Evolutionary conservation across 1,139 yeast species (phyloP).

Genomic region (Hyphopichia pseudoburtonii): DNA sequence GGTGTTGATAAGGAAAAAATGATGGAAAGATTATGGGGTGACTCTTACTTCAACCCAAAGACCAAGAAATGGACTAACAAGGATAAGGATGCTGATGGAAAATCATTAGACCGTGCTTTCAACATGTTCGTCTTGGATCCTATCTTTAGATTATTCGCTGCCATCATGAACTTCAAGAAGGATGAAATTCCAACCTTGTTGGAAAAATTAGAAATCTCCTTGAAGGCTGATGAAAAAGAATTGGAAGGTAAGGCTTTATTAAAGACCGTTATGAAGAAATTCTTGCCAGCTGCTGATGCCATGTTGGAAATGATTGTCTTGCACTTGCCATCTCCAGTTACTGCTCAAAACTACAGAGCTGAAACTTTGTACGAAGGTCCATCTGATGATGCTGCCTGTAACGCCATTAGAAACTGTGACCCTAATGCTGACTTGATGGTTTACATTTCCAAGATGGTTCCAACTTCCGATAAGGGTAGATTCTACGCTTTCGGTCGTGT

Average conservation of each 20-base stretch:
- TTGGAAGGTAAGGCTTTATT: constrained; percentile 98
- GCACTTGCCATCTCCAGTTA: constrained; percentile 99
- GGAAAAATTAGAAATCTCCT: constrained; percentile 86
- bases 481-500: constrained; percentile 99
- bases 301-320: constrained; percentile 97
- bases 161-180: constrained; percentile 64
- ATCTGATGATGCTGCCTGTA: constrained; percentile 86
- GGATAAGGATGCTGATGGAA: constrained; percentile 94
- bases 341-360: constrained; percentile 99
- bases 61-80: constrained; percentile 99
- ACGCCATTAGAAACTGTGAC: constrained; percentile 97
- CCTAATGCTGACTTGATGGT: constrained; percentile 98
- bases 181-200: constrained; percentile 89
- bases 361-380: constrained; percentile 99
- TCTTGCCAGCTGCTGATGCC: constrained; percentile 99
- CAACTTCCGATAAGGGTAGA: constrained; percentile 99
- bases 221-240: constrained; percentile 94
- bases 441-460: constrained; percentile 99
- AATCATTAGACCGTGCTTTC: constrained; percentile 97
- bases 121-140: constrained; percentile 99
- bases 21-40: constrained; percentile 99
- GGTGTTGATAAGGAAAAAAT: constrained; percentile 98
- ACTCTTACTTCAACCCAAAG: constrained; percentile 99
- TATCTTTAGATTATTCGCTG: constrained; percentile 75
- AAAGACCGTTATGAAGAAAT: constrained; percentile 98